Conservation (phyloP, 495 filamentous ascomycete genomes). For the Aspergillus sclerotioniger region DNA sequence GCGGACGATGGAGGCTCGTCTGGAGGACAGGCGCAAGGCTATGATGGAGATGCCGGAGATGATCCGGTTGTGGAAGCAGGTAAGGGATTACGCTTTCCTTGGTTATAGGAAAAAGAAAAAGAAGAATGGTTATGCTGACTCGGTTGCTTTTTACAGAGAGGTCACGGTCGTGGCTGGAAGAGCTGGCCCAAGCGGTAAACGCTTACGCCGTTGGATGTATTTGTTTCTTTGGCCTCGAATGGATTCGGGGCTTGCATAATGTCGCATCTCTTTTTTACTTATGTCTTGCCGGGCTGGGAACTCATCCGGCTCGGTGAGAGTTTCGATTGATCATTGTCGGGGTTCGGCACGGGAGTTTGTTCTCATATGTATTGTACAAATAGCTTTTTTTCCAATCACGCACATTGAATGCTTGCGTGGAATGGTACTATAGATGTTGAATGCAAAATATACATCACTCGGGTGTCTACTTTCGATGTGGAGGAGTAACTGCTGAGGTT, state of each 20-base stretch:
- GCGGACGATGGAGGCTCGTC: conserved; percentile 74
- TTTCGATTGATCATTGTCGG: conserved; percentile 29
- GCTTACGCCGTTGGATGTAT: conserved; percentile 16
- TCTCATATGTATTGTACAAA: conserved; percentile 21
- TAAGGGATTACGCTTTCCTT: conserved; percentile 35
- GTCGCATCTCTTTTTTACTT: conserved; percentile 24
- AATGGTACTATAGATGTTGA: neutral
- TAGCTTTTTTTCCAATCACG: conserved; percentile 13
- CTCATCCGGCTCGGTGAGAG: conserved; percentile 10
- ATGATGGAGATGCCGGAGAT: conserved; percentile 89
- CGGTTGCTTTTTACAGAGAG: conserved; percentile 53
- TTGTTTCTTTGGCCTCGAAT: conserved; percentile 13
- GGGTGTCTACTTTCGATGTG: neutral
- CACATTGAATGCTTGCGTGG: conserved; percentile 3
- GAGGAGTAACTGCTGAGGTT: too few species aligned
- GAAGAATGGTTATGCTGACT: conserved; percentile 21
- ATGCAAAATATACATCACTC: neutral
- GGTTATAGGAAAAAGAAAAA: neutral
- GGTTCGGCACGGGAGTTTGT: conserved; percentile 34
- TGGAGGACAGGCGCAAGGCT: conserved; percentile 85
- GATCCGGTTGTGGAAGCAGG: conserved; percentile 91
- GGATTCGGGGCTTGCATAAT: conserved; percentile 25
- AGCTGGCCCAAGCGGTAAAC: conserved; percentile 71
- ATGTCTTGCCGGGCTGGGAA: conserved; percentile 17
- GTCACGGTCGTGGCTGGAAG: conserved; percentile 85